Conservation (phyloP, 139 green algal genomes). For the Chlorella sp. region DNA sequence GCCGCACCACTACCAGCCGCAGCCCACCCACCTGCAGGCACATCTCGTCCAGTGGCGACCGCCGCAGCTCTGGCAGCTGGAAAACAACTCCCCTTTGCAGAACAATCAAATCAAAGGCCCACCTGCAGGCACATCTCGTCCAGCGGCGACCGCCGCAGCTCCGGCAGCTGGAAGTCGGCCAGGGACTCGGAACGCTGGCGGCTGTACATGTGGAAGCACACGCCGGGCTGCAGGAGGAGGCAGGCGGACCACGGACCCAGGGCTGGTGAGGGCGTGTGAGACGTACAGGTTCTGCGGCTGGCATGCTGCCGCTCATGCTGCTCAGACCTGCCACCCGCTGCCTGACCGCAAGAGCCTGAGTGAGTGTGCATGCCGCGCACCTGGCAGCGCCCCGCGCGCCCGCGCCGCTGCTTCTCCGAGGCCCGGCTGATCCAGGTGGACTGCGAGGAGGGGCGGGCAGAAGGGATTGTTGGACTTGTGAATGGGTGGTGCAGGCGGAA, state of each 20-base stretch:
- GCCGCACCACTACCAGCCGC: no score
- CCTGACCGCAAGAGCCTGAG: not conserved
- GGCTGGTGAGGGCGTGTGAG: no score
- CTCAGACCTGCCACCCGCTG: not conserved
- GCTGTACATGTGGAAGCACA: slow-evolving; percentile 89
- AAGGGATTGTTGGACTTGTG: not conserved
- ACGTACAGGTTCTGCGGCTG: no score
- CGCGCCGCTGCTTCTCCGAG: slow-evolving; percentile 74
- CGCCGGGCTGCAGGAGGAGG: slow-evolving; percentile 49
- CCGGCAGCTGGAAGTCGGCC: slow-evolving; percentile 62
- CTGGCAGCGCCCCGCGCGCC: slow-evolving; percentile 79
- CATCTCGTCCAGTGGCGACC: slow-evolving; percentile 70
- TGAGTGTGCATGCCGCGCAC: no score
- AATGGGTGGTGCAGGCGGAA: not conserved
- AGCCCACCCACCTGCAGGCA: slow-evolving; percentile 55
- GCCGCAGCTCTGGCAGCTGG: slow-evolving; percentile 67
- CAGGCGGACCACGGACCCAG: no score
- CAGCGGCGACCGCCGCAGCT: slow-evolving; percentile 65
- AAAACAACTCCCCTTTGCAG: no score
- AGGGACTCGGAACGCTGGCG: slow-evolving; percentile 49
- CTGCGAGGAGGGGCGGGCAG: slow-evolving; percentile 8
- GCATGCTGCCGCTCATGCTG: no score
- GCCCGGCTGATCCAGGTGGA: slow-evolving; percentile 62
- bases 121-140: slow-evolving; percentile 75
- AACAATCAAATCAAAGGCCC: not conserved